Conservation (phyloP, 140 eudicot genomes). For the Bidens hawaiensis region DNA sequence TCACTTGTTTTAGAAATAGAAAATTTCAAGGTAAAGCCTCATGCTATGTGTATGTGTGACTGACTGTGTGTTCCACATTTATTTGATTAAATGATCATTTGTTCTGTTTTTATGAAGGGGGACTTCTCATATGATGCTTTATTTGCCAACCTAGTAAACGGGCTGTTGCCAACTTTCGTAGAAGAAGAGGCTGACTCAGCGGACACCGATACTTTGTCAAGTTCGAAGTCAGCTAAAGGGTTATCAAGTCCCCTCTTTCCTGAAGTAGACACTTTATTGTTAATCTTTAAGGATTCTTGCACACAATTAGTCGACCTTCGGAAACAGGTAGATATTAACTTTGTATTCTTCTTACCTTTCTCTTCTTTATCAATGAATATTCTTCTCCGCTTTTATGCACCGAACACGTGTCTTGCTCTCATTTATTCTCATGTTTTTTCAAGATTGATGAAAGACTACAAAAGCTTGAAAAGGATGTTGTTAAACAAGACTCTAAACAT, state of each 20-base stretch:
- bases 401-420: background rate
- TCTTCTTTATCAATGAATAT: background rate
- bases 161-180: constrained; percentile 57
- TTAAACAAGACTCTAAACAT: constrained; percentile 67
- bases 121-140: constrained; percentile 71
- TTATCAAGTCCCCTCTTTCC: constrained; percentile 57
- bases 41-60: background rate
- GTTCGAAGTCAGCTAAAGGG: constrained; percentile 42
- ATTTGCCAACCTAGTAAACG: constrained; percentile 57
- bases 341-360: background rate
- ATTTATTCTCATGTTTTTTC: constrained; percentile 13
- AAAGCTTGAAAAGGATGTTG: constrained; percentile 65
- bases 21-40: constrained; percentile 56
- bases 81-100: constrained; percentile 4
- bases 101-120: constrained; percentile 41
- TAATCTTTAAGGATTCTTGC: constrained; percentile 59
- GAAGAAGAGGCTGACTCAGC: constrained; percentile 49
- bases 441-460: constrained; percentile 62
- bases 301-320: constrained; percentile 55
- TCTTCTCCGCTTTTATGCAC: background rate
- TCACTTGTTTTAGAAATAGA: constrained; percentile 57
- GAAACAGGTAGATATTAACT: constrained; percentile 39
- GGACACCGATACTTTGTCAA: constrained; percentile 31
- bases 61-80: background rate
- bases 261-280: constrained; percentile 63